Conservation (phyloP, 2,329 filamentous ascomycete genomes). For the Cladosporium sp. region DNA sequence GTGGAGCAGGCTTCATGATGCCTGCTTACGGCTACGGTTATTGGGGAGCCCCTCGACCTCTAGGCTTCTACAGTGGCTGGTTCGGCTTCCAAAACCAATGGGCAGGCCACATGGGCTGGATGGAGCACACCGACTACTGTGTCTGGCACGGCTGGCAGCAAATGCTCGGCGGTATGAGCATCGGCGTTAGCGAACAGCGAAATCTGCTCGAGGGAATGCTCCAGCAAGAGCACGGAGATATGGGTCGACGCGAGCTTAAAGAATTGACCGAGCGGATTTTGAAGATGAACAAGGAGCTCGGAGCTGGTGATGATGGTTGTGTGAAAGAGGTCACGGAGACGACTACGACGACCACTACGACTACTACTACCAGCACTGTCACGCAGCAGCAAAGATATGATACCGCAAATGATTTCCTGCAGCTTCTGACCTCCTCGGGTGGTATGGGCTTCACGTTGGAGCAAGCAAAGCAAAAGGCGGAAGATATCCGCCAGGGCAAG, state of each 20-base stretch:
- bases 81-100: background rate
- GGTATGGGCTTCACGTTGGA: constrained; percentile 13
- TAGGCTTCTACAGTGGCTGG: constrained; percentile 10
- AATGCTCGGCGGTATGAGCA: background rate
- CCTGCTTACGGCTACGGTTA: background rate
- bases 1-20: background rate
- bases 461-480: constrained; percentile 5
- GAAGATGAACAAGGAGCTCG: constrained; percentile 9
- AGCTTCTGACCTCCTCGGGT: background rate
- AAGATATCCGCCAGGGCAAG: constrained; percentile 8
- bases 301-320: constrained; percentile 13
- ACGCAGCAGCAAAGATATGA: constrained; percentile 9
- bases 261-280: constrained; percentile 10
- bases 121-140: constrained; percentile 8
- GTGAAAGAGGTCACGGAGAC: constrained; percentile 7
- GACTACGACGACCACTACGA: constrained; percentile 5
- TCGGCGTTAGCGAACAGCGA: background rate
- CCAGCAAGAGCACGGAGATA: background rate
- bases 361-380: background rate
- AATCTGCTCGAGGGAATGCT: constrained; percentile 9
- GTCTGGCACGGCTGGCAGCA: constrained; percentile 16
- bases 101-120: constrained; percentile 13
- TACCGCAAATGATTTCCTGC: constrained; percentile 11
- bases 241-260: background rate
- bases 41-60: background rate